Percentiles rank a stretch among this genome's conserved stretches.
These are phyloP conservation scores for Spathaspora arborariae DNA, from an alignment of 805 yeast species.

Conservation along the genomic window DNA sequence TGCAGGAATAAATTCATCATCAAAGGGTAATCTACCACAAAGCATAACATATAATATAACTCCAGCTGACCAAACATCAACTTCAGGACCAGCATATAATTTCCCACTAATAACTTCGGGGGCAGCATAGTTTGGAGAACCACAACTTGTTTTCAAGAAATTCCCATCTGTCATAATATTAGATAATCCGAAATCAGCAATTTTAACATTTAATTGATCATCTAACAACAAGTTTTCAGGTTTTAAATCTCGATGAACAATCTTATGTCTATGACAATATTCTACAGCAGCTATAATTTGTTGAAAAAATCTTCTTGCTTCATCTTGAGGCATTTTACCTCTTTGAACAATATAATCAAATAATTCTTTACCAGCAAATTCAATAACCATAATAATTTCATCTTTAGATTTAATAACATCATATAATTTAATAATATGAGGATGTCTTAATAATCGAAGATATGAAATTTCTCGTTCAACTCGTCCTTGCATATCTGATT, in stretches of 20 bases:
- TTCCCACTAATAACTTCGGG: constrained; percentile 96
- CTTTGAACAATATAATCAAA: constrained; percentile 93
- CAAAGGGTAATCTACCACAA: constrained; percentile 93
- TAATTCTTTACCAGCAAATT: constrained; percentile 93
- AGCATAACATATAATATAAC: constrained; percentile 93
- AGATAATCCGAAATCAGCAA: constrained; percentile 93
- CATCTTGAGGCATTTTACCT: constrained; percentile 88
- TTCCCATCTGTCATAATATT: constrained; percentile 98
- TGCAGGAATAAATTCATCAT: constrained; percentile 94
- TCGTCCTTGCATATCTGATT: constrained; percentile 95
- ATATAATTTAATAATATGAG: constrained; percentile 91
- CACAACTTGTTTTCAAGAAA: constrained; percentile 90
- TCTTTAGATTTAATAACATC: constrained; percentile 94
- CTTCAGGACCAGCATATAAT: constrained; percentile 96
- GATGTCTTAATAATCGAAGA: constrained; percentile 83
- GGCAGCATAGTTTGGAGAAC: constrained; percentile 96
- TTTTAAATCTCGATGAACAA: constrained; percentile 93
- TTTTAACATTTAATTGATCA: constrained; percentile 86
- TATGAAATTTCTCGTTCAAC: constrained; percentile 93
- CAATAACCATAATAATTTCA: constrained; percentile 96
- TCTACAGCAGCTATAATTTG: constrained; percentile 96
- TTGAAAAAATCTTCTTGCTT: constrained; percentile 90
- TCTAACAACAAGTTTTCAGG: constrained; percentile 91
- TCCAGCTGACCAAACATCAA: constrained; percentile 97
- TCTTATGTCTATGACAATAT: constrained; percentile 93